phyloP scores from a whole-genome alignment of 208 protist genomes.

The Crithidia mellificae region DNA sequence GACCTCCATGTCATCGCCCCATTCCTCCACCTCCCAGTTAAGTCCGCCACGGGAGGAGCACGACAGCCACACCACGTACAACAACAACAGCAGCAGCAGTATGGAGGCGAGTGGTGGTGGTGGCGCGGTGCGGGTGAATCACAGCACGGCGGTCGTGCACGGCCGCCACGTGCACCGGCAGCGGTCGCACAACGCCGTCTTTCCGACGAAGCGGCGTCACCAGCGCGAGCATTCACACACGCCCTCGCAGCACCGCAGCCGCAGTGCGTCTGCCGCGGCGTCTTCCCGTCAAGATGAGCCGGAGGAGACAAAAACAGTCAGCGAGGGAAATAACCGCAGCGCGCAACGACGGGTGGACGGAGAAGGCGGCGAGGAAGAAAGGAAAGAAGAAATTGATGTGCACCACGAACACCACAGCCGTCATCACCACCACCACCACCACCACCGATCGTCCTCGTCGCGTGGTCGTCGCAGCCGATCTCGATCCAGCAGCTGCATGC shows the following conservation, averaged over 20 bases:
- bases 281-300: no score
- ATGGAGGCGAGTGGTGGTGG: no score
- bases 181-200: neutral
- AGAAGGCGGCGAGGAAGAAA: no score
- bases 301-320: no score
- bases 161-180: neutral
- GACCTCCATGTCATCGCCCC: neutral
- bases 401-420: neutral
- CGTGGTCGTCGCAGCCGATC: neutral
- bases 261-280: no score
- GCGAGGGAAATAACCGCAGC: no score
- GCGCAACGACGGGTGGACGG: no score
- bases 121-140: neutral
- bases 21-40: neutral
- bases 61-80: neutral
- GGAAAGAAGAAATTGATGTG: no score
- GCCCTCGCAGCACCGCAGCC: neutral
- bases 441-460: neutral
- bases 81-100: conserved; percentile 2
- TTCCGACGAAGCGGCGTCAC: conserved; percentile 9
- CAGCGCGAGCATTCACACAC: neutral
- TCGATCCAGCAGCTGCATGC: neutral
- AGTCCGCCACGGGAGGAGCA: neutral
- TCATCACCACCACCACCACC: neutral
- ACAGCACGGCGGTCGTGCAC: neutral